These are phyloP conservation scores for Knufia petricola DNA, from an alignment of 2,329 filamentous ascomycete genomes.

Conservation along the genomic window DNA sequence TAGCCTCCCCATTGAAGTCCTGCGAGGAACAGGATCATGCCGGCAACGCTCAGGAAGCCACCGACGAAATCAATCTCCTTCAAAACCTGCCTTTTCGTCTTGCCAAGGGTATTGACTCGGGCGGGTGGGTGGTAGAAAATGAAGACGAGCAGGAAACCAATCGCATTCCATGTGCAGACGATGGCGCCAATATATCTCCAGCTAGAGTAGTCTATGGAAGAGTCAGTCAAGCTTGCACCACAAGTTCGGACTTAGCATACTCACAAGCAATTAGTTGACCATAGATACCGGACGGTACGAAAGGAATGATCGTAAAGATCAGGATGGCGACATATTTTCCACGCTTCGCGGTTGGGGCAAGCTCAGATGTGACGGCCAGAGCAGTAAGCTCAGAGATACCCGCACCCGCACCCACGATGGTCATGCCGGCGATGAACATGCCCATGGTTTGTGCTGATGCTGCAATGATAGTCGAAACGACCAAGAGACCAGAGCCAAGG, in stretches of 20 bases:
- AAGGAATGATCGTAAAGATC: conserved; percentile 53
- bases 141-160: conserved; percentile 31
- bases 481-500: conserved; percentile 43
- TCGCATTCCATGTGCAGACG: conserved; percentile 21
- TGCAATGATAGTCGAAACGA: conserved; percentile 51
- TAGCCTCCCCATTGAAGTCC: conserved; percentile 45
- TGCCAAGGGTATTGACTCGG: conserved; percentile 27
- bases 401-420: conserved; percentile 54
- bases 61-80: conserved; percentile 43
- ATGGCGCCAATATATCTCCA: neutral
- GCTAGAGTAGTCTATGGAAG: neutral
- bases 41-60: conserved; percentile 38
- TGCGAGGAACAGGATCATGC: conserved; percentile 37
- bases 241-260: neutral
- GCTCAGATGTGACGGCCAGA: conserved; percentile 57
- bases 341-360: conserved; percentile 57
- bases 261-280: conserved; percentile 44
- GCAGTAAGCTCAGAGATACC: conserved; percentile 61
- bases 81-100: conserved; percentile 29
- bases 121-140: conserved; percentile 40
- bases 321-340: conserved; percentile 53
- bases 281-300: conserved; percentile 52
- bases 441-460: conserved; percentile 52
- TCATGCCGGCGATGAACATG: conserved; percentile 44
- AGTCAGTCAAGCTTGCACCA: neutral